phyloP scores from a whole-genome alignment of 352 stramenopile genomes.

The Pythium sp. region DNA sequence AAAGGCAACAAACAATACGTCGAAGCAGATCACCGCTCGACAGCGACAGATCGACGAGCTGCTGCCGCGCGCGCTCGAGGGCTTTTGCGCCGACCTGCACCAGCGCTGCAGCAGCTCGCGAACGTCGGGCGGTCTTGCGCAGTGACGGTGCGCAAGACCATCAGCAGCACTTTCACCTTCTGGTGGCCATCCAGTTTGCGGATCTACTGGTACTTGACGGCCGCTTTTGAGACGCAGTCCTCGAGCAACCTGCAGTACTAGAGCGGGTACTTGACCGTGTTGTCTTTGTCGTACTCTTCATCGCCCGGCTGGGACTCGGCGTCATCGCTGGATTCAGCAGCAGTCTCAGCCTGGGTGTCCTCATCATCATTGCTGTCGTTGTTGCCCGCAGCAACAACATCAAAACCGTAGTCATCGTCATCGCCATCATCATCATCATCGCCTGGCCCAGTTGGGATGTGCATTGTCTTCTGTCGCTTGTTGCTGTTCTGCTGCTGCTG shows the following conservation, averaged over 20 bases:
- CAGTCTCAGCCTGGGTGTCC: conserved; percentile 10
- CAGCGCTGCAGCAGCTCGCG: too few species aligned
- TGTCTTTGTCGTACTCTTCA: conserved; percentile 21
- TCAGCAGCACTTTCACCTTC: conserved; percentile 66
- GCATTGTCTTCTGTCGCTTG: conserved; percentile 42
- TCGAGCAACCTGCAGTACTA: conserved; percentile 49
- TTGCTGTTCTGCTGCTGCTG: conserved; percentile 10
- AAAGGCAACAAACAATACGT: too few species aligned
- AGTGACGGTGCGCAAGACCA: conserved; percentile 50
- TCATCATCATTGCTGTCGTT: conserved; percentile 16
- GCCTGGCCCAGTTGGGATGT: neutral
- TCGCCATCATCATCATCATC: conserved; percentile 16
- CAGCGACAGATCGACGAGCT: too few species aligned
- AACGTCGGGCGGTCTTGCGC: too few species aligned
- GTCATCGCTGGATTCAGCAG: conserved; percentile 15
- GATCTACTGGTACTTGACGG: conserved; percentile 46
- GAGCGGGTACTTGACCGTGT: conserved; percentile 30
- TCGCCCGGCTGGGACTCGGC: conserved; percentile 19
- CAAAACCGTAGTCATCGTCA: conserved; percentile 21
- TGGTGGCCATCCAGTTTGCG: conserved; percentile 53
- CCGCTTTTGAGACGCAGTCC: conserved; percentile 38
- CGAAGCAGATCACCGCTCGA: too few species aligned
- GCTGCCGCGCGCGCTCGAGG: too few species aligned
- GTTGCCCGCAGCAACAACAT: conserved; percentile 20
- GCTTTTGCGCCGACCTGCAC: too few species aligned